Base-by-base conservation (phyloP, 352 stramenopile species). In the Phytophthora pini region DNA sequence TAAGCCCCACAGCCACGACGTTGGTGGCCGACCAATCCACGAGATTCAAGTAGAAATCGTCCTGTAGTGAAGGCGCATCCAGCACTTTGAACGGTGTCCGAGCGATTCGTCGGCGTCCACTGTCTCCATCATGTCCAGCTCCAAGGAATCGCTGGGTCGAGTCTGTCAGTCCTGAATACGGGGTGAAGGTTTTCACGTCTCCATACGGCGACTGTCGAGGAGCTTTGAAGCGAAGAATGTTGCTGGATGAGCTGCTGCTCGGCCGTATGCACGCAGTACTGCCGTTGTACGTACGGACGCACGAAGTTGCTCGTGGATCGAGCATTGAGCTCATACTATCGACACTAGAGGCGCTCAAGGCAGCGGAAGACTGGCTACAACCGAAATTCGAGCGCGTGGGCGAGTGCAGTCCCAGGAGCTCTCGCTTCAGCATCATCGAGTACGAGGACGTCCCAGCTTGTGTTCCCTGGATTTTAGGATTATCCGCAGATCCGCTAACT, bases 41-140 rank as follows among this genome's bases (percentile, higher is more conserved):
- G 0, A 99, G 80, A 69, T 99, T 99, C 10, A 99, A 72, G 68
- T 99, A 99, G 74, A 99, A 99, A 72, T 99, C 97, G 76, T 99
- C 97, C 69, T 98, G 91, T 5, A 99, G 77, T 8, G 88, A 81
- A 2, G 97, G 97, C 15, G 97, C 97, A 79, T 99, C 97, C 26
- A 99, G 75, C n/a, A 99, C 92, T 80, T 99, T 99, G 56, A 98
- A 99, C 1, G 97, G 95, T 17, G 93, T 90, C 61, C 97, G 97
- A 11, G 92, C 69, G 72, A 99, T 98, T 49, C 88, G 87, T 65
- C 85, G 77, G 6, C 80, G 70, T 1, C 66, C 63, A 48, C 77
- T 74, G 12, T 61, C 50, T 46, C 56, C 54, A 26, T 77, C 56
- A 3, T 75, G 22, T 32, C 43, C 41, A 20, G 39, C 49, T 31